A percentile compares a stretch with the other conserved stretches of the same genome.
Evolutionary conservation across 2,329 filamentous ascomycete genomes (phyloP).

Genomic region (Colletotrichum shisoi): DNA sequence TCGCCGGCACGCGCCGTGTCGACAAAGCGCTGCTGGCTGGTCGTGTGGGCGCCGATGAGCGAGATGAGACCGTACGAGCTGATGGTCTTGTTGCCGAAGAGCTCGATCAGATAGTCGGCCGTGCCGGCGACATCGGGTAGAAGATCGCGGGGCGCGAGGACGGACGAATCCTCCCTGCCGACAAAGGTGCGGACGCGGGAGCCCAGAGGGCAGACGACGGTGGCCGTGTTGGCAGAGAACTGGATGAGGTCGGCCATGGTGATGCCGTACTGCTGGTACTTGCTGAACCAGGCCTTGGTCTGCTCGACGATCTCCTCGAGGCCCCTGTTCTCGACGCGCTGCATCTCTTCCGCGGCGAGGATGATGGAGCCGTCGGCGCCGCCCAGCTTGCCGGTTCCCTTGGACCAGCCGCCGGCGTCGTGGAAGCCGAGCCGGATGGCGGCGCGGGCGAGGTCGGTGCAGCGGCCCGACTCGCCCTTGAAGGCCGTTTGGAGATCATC

Average conservation of each 20-base stretch:
- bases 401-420: constrained; percentile 56
- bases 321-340: constrained; percentile 56
- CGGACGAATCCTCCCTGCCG: constrained; percentile 57
- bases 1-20: constrained; percentile 52
- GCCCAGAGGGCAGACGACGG: constrained; percentile 55
- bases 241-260: constrained; percentile 64
- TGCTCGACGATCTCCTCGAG: constrained; percentile 54
- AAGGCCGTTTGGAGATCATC: constrained; percentile 51
- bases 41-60: constrained; percentile 63
- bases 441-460: constrained; percentile 54
- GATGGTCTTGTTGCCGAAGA: constrained; percentile 64
- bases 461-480: constrained; percentile 50
- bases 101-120: constrained; percentile 55
- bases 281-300: constrained; percentile 51
- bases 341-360: constrained; percentile 50
- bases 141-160: constrained; percentile 51
- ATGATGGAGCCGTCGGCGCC: constrained; percentile 58
- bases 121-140: constrained; percentile 54
- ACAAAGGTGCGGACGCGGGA: constrained; percentile 61
- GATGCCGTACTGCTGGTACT: constrained; percentile 51
- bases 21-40: constrained; percentile 58
- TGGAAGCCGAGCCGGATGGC: constrained; percentile 59
- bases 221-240: constrained; percentile 59
- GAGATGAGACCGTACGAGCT: constrained; percentile 58
- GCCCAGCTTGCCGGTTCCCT: constrained; percentile 46